These are phyloP conservation scores for Yamadazyma friedrichii DNA, from an alignment of 1,139 yeast genomes.

Conservation along the genomic window DNA sequence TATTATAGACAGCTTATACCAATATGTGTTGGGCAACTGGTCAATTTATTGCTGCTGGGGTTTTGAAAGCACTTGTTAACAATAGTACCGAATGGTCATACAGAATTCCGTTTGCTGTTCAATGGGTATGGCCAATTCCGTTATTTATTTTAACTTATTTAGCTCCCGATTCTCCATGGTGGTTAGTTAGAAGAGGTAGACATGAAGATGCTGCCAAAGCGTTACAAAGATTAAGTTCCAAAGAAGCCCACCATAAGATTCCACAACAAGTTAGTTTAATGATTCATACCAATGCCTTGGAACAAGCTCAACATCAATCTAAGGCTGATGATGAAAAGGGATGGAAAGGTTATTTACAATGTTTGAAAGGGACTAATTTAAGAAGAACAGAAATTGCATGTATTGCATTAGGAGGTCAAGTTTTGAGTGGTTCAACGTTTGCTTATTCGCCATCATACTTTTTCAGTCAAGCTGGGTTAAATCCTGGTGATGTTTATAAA, in stretches of 20 bases:
- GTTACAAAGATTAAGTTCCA: conserved; percentile 18
- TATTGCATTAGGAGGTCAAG: conserved; percentile 23
- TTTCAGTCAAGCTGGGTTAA: conserved; percentile 21
- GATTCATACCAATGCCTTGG: conserved; percentile 26
- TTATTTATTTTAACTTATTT: conserved; percentile 21
- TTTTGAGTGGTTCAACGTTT: conserved; percentile 20
- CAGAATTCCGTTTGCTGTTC: conserved; percentile 26
- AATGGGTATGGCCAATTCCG: conserved; percentile 28
- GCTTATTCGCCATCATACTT: conserved; percentile 23
- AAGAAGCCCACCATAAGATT: conserved; percentile 18
- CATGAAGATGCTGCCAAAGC: conserved; percentile 22
- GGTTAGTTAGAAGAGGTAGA: conserved; percentile 24
- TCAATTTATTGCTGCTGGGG: conserved; percentile 30
- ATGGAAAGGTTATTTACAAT: conserved; percentile 21
- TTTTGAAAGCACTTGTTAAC: conserved; percentile 21
- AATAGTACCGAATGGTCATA: conserved; percentile 23
- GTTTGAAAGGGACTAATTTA: conserved; percentile 24
- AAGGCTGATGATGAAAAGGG: conserved; percentile 17
- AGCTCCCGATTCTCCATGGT: conserved; percentile 29
- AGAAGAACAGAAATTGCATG: conserved; percentile 27
- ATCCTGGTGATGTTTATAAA: conserved; percentile 18
- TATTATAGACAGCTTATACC: conserved; percentile 21
- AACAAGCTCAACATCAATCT: conserved; percentile 20
- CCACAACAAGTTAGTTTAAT: conserved; percentile 22
- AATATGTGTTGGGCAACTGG: conserved; percentile 34